These are phyloP conservation scores for Croton laevigatus DNA, from an alignment of 441 rosid species.

Conservation along the genomic window DNA sequence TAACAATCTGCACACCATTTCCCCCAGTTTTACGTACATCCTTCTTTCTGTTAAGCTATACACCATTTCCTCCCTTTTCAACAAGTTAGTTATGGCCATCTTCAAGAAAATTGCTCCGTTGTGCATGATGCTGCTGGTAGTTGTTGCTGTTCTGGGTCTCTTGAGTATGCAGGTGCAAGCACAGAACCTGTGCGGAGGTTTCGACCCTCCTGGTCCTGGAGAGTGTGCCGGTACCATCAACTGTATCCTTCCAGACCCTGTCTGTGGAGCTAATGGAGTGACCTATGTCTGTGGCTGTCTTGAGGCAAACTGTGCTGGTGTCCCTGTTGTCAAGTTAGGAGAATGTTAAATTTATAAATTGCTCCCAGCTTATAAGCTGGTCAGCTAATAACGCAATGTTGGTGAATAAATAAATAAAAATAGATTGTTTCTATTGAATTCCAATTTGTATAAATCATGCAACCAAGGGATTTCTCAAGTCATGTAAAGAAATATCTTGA, in stretches of 20 bases:
- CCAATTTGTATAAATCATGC: neutral
- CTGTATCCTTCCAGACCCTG: constrained; percentile 69
- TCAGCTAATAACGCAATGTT: neutral
- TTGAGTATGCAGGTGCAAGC: constrained; percentile 15
- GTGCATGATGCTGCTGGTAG: constrained; percentile 7
- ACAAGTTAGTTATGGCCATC: neutral
- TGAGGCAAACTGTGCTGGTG: constrained; percentile 69
- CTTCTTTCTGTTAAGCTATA: neutral
- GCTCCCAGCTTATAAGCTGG: neutral
- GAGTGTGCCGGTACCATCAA: constrained; percentile 39
- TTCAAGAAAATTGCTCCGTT: neutral
- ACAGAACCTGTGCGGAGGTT: constrained; percentile 29
- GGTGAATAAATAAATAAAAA: neutral
- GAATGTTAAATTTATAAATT: constrained; percentile 44
- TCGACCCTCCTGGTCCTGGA: constrained; percentile 15
- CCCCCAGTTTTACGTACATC: neutral
- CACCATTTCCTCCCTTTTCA: neutral
- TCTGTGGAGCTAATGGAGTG: constrained; percentile 41
- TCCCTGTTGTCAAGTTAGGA: constrained; percentile 52
- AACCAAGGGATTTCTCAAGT: neutral
- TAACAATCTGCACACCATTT: neutral
- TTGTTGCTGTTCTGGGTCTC: neutral
- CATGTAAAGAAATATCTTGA: constrained; percentile 12
- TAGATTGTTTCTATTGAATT: neutral
- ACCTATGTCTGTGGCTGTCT: constrained; percentile 75